A percentile compares a stretch with the other conserved stretches of the same genome.
These are phyloP conservation scores for Debaryomycetaceae sp. DNA, from an alignment of 1,139 yeast species.

Conservation along the genomic window DNA sequence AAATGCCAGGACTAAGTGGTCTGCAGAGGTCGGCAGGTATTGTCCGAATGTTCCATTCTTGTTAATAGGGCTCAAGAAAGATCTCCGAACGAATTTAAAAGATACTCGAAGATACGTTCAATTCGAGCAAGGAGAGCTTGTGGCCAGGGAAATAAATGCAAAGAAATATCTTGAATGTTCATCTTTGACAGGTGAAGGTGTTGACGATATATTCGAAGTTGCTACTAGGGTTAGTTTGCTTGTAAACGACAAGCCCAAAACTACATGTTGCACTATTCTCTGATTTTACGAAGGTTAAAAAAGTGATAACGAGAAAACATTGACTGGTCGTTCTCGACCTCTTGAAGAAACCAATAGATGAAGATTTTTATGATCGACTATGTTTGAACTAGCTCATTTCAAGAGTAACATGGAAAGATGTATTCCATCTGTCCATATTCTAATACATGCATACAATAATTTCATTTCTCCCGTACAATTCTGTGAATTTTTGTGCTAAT, in stretches of 20 bases:
- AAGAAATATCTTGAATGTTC: slow-evolving; percentile 69
- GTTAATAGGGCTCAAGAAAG: slow-evolving; percentile 69
- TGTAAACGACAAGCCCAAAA: slow-evolving; percentile 25
- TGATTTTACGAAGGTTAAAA: slow-evolving; percentile 6
- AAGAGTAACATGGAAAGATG: too few species aligned
- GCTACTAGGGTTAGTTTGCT: slow-evolving; percentile 69
- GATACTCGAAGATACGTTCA: slow-evolving; percentile 44
- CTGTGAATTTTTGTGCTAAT: too few species aligned
- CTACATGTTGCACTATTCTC: slow-evolving; percentile 34
- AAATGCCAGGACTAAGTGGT: slow-evolving; percentile 72
- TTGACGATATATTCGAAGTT: slow-evolving; percentile 73
- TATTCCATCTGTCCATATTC: too few species aligned
- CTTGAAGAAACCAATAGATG: too few species aligned
- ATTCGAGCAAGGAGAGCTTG: slow-evolving; percentile 51
- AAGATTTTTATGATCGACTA: too few species aligned
- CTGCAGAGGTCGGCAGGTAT: slow-evolving; percentile 61
- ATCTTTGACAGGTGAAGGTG: slow-evolving; percentile 78
- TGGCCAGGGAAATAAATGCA: slow-evolving; percentile 67
- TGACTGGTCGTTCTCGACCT: too few species aligned
- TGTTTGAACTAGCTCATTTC: too few species aligned
- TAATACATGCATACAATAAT: too few species aligned
- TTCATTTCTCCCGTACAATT: too few species aligned
- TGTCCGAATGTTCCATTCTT: slow-evolving; percentile 67
- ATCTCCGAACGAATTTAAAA: slow-evolving; percentile 41
- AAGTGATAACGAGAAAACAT: too few species aligned